These are phyloP conservation scores for Hippophae tibetana DNA, from an alignment of 306 rosid genomes.

Conservation along the genomic window DNA sequence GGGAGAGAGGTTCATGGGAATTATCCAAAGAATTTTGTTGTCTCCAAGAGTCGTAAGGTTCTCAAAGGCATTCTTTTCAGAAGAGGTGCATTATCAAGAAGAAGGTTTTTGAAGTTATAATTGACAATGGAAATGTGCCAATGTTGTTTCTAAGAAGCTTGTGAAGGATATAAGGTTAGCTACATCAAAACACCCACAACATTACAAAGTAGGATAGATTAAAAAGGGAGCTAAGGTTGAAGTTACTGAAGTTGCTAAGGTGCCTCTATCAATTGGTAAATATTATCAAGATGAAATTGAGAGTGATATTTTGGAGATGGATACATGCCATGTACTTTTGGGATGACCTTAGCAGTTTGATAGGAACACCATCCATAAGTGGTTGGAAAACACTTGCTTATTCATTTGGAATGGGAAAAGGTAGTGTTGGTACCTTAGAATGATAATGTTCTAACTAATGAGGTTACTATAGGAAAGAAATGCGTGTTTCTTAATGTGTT, in stretches of 20 bases:
- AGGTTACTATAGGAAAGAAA: too few relatives aligned
- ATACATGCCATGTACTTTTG: not conserved
- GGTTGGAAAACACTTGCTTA: not conserved
- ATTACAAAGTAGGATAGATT: not conserved
- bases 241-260: not conserved
- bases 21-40: too few relatives aligned
- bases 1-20: too few relatives aligned
- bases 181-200: not conserved
- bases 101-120: not conserved
- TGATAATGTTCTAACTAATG: too few relatives aligned
- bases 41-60: too few relatives aligned
- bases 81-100: not conserved
- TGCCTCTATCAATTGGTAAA: not conserved
- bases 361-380: not conserved
- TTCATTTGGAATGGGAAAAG: not conserved
- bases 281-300: not conserved
- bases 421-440: not conserved
- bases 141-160: not conserved
- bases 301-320: not conserved
- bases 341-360: not conserved
- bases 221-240: not conserved
- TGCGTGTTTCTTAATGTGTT: not conserved
- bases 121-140: not conserved
- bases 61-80: not conserved
- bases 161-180: not conserved